Base-by-base conservation (phyloP, 108 stramenopile genomes). In the Mediolabrus comicus region DNA sequence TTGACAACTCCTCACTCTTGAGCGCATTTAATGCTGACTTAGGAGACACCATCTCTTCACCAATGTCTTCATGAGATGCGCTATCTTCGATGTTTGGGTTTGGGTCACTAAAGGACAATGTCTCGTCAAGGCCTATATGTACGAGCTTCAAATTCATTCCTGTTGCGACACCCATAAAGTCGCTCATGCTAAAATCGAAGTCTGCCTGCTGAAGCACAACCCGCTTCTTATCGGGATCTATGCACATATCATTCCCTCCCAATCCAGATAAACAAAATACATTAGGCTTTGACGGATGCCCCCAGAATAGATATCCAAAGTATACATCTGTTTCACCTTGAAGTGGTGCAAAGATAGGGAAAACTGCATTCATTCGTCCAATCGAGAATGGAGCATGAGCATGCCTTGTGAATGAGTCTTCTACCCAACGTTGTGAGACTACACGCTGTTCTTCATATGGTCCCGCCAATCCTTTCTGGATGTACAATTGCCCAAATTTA, bases 401-500 rank as follows among this genome's bases (percentile, higher is more conserved):
- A 31, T 56, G 27, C 27, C 26, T 19, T 16, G 28, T 31, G 26
- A 56, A 56, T 0, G 55, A 56, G 55, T n/a, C 55, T 6, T 31
- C 55, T 14, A 56, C 19, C 55, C 55, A 56, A 19, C 19, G n/a
- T 19, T 31, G 28, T 29, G 55, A 56, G 28, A 56, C 26, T 4
- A 56, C 3, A 0, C 33, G 55, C 0, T 19, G 17, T 17, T 43
- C 41, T 3, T 56, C n/a, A 7, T 14, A 29, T 31, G 55, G 55
- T n/a, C 26, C 8, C 4, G 5, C 26, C 13, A 14, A 52, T 19
- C 69, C 69, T 0, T 25, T 29, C 19, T 70, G 69, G 12, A 70
- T 30, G 4, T 56, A 56, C 36, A 70, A 32, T 29, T 70, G 69
- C 14, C 69, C 69, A 62, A 70, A 70, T 34, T 56, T 70, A 2